phyloP scores from a whole-genome alignment of 2,329 filamentous ascomycete genomes.

The Exophiala bonariae region DNA sequence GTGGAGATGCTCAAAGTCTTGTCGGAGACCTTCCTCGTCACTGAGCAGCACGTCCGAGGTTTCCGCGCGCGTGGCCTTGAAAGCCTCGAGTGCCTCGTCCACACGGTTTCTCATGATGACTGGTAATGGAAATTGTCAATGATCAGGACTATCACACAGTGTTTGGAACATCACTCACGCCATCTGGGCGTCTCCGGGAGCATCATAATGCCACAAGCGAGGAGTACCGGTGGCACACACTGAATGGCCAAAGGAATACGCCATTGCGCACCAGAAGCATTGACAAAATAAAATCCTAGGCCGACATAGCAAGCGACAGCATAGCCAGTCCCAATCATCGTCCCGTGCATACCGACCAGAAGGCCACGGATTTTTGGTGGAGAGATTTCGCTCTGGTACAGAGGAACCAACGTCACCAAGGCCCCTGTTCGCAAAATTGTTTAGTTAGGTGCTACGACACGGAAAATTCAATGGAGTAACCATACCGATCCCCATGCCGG shows the following conservation, averaged over 20 bases:
- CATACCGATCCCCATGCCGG: slow-evolving; percentile 38
- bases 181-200: slow-evolving; percentile 42
- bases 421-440: background rate
- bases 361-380: slow-evolving; percentile 43
- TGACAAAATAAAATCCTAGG: slow-evolving; percentile 8
- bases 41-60: slow-evolving; percentile 3
- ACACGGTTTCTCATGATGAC: slow-evolving; percentile 17
- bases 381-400: slow-evolving; percentile 44
- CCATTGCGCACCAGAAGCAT: slow-evolving; percentile 6
- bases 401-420: slow-evolving; percentile 34
- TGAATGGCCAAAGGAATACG: slow-evolving; percentile 41
- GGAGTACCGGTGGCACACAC: slow-evolving; percentile 37
- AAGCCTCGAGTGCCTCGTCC: slow-evolving; percentile 23
- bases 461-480: background rate
- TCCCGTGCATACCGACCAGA: slow-evolving; percentile 4
- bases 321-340: background rate
- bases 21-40: background rate
- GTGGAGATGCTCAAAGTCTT: slow-evolving; percentile 5
- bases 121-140: background rate
- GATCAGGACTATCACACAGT: background rate
- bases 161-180: slow-evolving; percentile 23
- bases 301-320: slow-evolving; percentile 1
- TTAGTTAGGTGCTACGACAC: no score
- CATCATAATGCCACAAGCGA: slow-evolving; percentile 37
- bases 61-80: slow-evolving; percentile 7